Evolutionary conservation across 129 eudicot genomes (phyloP).

Genomic region (Tagetes patula): DNA sequence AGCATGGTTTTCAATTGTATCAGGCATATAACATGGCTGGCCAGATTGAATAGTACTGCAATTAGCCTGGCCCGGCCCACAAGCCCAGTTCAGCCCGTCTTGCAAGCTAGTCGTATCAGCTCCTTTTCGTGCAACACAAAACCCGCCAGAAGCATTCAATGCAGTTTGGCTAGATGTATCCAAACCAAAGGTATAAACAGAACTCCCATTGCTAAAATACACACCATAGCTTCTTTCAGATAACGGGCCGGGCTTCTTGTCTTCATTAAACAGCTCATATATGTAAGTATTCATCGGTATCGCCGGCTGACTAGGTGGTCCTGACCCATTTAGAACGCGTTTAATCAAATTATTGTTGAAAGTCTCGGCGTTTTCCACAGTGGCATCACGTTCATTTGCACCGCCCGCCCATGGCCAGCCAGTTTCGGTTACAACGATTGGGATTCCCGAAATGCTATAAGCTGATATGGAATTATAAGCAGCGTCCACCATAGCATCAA

Average conservation of each 20-base stretch:
- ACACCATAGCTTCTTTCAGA: conserved; percentile 77
- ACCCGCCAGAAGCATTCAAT: conserved; percentile 52
- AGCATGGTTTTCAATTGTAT: conserved; percentile 75
- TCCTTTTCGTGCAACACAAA: conserved; percentile 65
- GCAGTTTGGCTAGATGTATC: conserved; percentile 20
- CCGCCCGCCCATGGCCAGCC: conserved; percentile 96
- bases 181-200: conserved; percentile 61
- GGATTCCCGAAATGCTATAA: conserved; percentile 52
- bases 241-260: conserved; percentile 57
- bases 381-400: conserved; percentile 72
- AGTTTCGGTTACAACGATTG: conserved; percentile 70
- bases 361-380: conserved; percentile 57
- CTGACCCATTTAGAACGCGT: conserved; percentile 61
- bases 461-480: conserved; percentile 64
- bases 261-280: conserved; percentile 79
- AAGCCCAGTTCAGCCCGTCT: conserved; percentile 80
- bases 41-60: conserved; percentile 78
- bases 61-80: conserved; percentile 78
- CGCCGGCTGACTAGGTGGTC: conserved; percentile 70
- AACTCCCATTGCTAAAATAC: conserved; percentile 59
- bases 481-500: conserved; percentile 92
- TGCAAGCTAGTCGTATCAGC: conserved; percentile 51
- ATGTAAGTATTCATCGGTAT: conserved; percentile 70
- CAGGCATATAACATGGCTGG: conserved; percentile 67
- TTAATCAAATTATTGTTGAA: conserved; percentile 58